A percentile compares a stretch with the other conserved stretches of the same genome.
Conservation (phyloP, 2,329 filamentous ascomycete species). For the Colletotrichum cuscutae region DNA sequence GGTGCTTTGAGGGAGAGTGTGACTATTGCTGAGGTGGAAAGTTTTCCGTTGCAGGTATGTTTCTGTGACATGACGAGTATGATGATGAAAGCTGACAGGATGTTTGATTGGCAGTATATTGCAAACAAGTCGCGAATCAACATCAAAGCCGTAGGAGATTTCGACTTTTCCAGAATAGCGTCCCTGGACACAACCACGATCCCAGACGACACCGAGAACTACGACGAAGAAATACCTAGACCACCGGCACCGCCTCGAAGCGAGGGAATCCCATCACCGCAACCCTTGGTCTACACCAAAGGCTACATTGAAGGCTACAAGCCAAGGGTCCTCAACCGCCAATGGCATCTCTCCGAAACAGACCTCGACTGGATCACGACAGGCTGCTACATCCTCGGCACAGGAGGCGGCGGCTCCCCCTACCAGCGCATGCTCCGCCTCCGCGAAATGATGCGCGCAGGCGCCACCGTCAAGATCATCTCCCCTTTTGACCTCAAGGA, state of each 20-base stretch:
- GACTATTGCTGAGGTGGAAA: conserved; percentile 62
- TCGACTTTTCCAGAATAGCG: conserved; percentile 49
- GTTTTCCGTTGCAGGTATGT: conserved; percentile 62
- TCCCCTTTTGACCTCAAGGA: conserved; percentile 59
- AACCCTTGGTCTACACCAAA: neutral
- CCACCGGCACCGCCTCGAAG: neutral
- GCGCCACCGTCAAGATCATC: conserved; percentile 60
- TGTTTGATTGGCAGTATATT: conserved; percentile 51
- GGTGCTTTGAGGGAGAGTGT: conserved; percentile 57
- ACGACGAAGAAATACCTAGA: neutral
- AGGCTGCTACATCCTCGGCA: conserved; percentile 49
- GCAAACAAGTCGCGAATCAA: conserved; percentile 66
- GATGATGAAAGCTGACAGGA: conserved; percentile 18
- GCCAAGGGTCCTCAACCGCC: conserved; percentile 43
- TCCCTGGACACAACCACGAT: neutral
- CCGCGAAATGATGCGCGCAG: conserved; percentile 60
- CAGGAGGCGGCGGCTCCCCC: conserved; percentile 49
- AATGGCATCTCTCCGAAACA: conserved; percentile 49
- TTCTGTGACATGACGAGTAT: neutral
- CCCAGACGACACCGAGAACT: neutral
- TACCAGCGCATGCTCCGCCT: conserved; percentile 57
- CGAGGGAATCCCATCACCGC: conserved; percentile 23
- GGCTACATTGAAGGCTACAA: conserved; percentile 46
- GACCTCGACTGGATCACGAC: conserved; percentile 49
- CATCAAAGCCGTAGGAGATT: conserved; percentile 68